Percentiles rank a stretch among this genome's conserved stretches.
phyloP scores from a whole-genome alignment of 306 rosid genomes.

The Vigna reflexopilosa region DNA sequence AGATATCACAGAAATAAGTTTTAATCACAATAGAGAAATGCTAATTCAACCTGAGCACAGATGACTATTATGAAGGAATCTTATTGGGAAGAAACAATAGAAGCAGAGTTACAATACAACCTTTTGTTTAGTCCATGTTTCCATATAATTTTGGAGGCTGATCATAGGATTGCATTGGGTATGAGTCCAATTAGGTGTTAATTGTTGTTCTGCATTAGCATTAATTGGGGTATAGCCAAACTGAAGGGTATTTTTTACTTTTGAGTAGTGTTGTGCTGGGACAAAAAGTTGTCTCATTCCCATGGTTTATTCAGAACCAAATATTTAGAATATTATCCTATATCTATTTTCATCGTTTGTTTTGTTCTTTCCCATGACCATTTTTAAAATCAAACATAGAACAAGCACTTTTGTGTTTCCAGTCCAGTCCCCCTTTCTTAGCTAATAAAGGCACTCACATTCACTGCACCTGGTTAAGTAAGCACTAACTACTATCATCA shows the following conservation, averaged over 20 bases:
- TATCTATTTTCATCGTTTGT: background rate
- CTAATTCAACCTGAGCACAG: conserved; percentile 15
- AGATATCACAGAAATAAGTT: conserved; percentile 15
- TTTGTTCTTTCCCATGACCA: background rate
- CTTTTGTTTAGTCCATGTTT: conserved; percentile 1
- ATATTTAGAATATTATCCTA: background rate
- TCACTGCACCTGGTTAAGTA: conserved; percentile 10
- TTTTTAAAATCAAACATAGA: background rate
- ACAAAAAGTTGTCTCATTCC: background rate
- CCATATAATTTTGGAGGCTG: background rate
- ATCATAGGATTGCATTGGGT: background rate
- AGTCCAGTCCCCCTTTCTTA: background rate
- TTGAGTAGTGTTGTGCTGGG: background rate
- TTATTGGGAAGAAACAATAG: background rate
- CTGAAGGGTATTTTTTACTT: background rate
- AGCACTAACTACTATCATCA: conserved; percentile 1
- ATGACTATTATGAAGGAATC: conserved; percentile 15
- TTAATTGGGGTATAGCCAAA: background rate
- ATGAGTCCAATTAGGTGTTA: background rate
- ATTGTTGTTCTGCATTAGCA: background rate
- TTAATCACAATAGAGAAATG: conserved; percentile 34
- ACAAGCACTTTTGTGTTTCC: background rate
- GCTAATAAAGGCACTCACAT: background rate
- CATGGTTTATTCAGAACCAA: background rate
- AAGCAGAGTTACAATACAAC: background rate